phyloP scores from a whole-genome alignment of 208 protist genomes.

The Porcisia hertigi region DNA sequence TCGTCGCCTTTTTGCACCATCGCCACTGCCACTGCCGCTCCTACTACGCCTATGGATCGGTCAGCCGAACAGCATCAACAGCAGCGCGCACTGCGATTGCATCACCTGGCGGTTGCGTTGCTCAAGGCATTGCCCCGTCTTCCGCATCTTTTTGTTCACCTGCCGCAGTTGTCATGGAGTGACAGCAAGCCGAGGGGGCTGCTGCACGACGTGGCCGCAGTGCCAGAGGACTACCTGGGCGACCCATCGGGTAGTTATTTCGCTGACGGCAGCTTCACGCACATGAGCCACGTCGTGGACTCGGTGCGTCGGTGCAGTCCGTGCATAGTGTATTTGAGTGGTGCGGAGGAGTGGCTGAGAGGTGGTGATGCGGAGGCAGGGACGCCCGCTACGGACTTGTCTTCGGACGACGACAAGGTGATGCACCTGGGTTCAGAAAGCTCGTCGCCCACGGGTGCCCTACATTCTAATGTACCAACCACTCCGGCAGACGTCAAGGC shows the following conservation, averaged over 20 bases:
- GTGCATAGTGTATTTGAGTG: conserved; percentile 67
- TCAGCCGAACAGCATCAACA: conserved; percentile 24
- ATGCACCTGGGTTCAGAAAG: neutral
- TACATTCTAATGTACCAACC: neutral
- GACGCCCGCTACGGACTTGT: neutral
- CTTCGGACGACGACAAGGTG: conserved; percentile 9
- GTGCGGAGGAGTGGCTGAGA: conserved; percentile 64
- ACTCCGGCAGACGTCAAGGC: neutral
- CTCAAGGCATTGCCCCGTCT: conserved; percentile 24
- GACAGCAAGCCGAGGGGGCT: conserved; percentile 9
- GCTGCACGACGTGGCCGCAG: conserved; percentile 24
- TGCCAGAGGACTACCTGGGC: conserved; percentile 17
- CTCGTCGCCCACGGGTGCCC: neutral
- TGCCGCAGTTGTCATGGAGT: conserved; percentile 31
- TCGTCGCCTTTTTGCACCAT: neutral
- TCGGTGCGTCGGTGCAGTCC: conserved; percentile 54
- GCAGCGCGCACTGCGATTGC: conserved; percentile 39
- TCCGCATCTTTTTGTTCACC: conserved; percentile 17
- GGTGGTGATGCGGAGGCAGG: conserved; percentile 17
- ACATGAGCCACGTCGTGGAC: conserved; percentile 63
- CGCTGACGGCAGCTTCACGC: conserved; percentile 21
- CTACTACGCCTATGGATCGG: conserved; percentile 1
- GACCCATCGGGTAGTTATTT: neutral
- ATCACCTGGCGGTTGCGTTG: conserved; percentile 37
- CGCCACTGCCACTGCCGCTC: conserved; percentile 15